These are phyloP conservation scores for Venturia carpophila DNA, from an alignment of 2,329 filamentous ascomycete genomes.

Conservation along the genomic window DNA sequence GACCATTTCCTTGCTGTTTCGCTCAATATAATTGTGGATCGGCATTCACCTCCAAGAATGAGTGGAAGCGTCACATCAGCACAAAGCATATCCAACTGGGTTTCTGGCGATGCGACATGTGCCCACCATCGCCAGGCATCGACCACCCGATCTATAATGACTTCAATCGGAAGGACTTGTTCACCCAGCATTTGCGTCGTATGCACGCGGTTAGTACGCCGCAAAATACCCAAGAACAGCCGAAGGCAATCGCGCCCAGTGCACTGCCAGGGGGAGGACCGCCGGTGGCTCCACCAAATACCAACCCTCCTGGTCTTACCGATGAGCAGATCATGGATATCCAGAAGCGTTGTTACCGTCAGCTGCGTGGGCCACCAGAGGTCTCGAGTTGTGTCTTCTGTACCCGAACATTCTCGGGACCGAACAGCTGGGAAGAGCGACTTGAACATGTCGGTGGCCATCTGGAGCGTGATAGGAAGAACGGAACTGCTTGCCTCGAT, in stretches of 20 bases:
- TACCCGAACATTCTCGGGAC: conserved; percentile 45
- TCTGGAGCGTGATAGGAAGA: conserved; percentile 51
- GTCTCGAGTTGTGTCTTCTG: conserved; percentile 61
- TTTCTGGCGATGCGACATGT: conserved; percentile 69
- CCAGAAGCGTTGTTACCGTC: conserved; percentile 52
- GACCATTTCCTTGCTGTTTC: conserved; percentile 70
- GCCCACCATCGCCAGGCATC: conserved; percentile 29
- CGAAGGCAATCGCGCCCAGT: conserved; percentile 3
- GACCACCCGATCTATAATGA: conserved; percentile 39
- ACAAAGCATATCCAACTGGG: conserved; percentile 70
- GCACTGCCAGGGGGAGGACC: conserved; percentile 4
- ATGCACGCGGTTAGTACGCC: conserved; percentile 53
- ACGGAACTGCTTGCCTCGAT: conserved; percentile 22
- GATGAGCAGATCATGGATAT: conserved; percentile 50
- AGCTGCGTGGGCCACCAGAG: conserved; percentile 54
- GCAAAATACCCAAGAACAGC: conserved; percentile 7
- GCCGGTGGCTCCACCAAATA: background rate
- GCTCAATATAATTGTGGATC: conserved; percentile 65
- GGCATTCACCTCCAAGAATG: conserved; percentile 75
- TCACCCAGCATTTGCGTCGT: conserved; percentile 76
- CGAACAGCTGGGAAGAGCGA: conserved; percentile 64
- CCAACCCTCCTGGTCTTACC: conserved; percentile 24
- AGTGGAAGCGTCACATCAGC: conserved; percentile 86
- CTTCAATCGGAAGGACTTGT: conserved; percentile 90
- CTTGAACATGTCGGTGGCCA: conserved; percentile 86